Evolutionary conservation across 1,284 basidiomycete species (phyloP), one percentile per base, ranked within the genome.

Genomic region (Cryptococcus jaspeensis): DNA sequence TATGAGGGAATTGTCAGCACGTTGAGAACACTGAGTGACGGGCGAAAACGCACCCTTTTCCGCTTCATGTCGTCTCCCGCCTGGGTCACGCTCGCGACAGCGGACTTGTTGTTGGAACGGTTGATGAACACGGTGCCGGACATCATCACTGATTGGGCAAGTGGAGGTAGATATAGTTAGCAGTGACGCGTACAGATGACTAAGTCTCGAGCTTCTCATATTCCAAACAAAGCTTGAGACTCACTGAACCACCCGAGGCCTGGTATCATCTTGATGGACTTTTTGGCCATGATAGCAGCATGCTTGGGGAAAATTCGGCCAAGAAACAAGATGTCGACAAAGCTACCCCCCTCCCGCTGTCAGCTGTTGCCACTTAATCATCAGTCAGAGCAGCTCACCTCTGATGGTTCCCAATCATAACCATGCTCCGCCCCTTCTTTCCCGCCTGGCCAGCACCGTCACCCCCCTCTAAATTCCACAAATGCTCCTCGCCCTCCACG

Each of bases 101-200:
- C 93, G 44, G 80, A 77, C 45, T 84, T 81, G 37, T 87, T 81
- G 78, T 94, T 95, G 46, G 87, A 86, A 52, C 96, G 84, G 79
- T 99, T 87, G 68, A 99, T 84, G 76, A 97, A 99, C 59, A 99
- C 87, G 15, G 92, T 87, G 15, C 93, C 93, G 3, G 89, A 88
- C 69, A 96, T 83, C 49, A 82, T 81, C 91, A 99, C 75, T 81
- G 65, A 15, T 37, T 15, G 35, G 36, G 50, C 39, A 13, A n/a
- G 7, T 22, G 25, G 18, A 25, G 23, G 15, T 20, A 25, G 18
- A n/a, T 20, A 23, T 18, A 18, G 32, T 52, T 35, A 48, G 45
- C 48, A 45, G n/a, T 8, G 11, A 28, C 1, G 28, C 5, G n/a
- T 32, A 32, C 9, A 9, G 28, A 12, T 35, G 44, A 15, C 25